Percentiles rank a stretch among this genome's conserved stretches.
Evolutionary conservation across 2,329 filamentous ascomycete species (phyloP).

Genomic region (Colletotrichum sp.): DNA sequence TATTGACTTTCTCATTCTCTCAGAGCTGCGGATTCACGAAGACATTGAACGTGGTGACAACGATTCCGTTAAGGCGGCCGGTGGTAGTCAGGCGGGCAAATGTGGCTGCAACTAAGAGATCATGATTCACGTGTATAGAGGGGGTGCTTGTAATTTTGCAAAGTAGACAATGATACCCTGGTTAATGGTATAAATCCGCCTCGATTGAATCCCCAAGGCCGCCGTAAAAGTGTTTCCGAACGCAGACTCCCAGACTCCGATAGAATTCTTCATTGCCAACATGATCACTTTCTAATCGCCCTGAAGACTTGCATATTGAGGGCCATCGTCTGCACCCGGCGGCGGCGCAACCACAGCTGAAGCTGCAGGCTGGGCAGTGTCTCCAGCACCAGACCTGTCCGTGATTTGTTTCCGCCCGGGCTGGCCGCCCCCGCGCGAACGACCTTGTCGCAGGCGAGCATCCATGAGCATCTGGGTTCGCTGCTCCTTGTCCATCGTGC

Average conservation of each 20-base stretch:
- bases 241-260: slow-evolving; percentile 6
- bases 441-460: slow-evolving; percentile 54
- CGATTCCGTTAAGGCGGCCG: slow-evolving; percentile 78
- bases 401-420: slow-evolving; percentile 16
- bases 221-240: not conserved
- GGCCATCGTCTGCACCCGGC: slow-evolving; percentile 73
- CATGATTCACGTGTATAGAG: slow-evolving; percentile 18
- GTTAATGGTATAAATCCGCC: not conserved
- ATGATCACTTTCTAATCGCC: slow-evolving; percentile 65
- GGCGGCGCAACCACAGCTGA: slow-evolving; percentile 73
- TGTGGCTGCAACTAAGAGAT: slow-evolving; percentile 37
- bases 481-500: slow-evolving; percentile 88
- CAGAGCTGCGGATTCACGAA: slow-evolving; percentile 88
- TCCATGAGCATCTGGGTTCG: slow-evolving; percentile 82
- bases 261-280: not conserved
- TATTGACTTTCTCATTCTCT: not conserved
- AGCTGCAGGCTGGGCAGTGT: slow-evolving; percentile 11
- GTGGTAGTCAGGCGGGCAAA: slow-evolving; percentile 31
- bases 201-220: not conserved
- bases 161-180: slow-evolving; percentile 22
- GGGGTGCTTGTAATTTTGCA: slow-evolving; percentile 4
- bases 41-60: slow-evolving; percentile 93
- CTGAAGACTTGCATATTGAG: slow-evolving; percentile 82
- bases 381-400: not conserved
- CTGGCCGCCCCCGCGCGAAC: slow-evolving; percentile 25